Evolutionary conservation across 306 rosid species (phyloP).

Genomic region (Fragaria vesca): DNA sequence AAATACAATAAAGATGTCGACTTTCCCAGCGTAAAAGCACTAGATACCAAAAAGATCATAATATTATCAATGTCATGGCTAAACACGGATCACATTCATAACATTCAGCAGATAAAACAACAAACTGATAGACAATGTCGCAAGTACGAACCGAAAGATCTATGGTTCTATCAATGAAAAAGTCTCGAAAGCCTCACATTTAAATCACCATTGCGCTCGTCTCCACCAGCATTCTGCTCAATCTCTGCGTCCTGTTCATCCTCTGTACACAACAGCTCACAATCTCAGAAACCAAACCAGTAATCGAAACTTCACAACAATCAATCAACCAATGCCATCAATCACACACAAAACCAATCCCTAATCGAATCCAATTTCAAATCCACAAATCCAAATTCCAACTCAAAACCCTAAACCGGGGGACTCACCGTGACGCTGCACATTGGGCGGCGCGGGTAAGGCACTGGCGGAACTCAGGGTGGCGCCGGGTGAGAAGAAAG

Average conservation of each 20-base stretch:
- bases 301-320: neutral
- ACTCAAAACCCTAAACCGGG: constrained; percentile 16
- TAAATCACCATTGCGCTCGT: constrained; percentile 6
- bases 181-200: constrained; percentile 20
- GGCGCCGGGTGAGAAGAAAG: constrained; percentile 39
- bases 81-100: neutral
- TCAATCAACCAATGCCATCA: neutral
- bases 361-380: constrained; percentile 2
- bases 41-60: neutral
- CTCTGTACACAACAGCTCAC: constrained; percentile 29
- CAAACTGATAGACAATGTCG: neutral
- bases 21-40: neutral
- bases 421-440: constrained; percentile 39
- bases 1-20: neutral
- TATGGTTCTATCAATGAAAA: neutral
- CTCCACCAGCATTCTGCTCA: constrained; percentile 23
- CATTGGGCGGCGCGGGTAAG: constrained; percentile 20
- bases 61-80: neutral
- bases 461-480: constrained; percentile 7
- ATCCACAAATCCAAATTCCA: neutral
- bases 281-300: neutral
- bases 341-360: neutral
- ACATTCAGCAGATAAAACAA: neutral
- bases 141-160: neutral
- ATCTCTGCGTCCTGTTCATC: constrained; percentile 12